Percentiles rank a stretch among this genome's conserved stretches.
phyloP scores from a whole-genome alignment of 2,329 filamentous ascomycete species.

The Curvularia hawaiiensis region DNA sequence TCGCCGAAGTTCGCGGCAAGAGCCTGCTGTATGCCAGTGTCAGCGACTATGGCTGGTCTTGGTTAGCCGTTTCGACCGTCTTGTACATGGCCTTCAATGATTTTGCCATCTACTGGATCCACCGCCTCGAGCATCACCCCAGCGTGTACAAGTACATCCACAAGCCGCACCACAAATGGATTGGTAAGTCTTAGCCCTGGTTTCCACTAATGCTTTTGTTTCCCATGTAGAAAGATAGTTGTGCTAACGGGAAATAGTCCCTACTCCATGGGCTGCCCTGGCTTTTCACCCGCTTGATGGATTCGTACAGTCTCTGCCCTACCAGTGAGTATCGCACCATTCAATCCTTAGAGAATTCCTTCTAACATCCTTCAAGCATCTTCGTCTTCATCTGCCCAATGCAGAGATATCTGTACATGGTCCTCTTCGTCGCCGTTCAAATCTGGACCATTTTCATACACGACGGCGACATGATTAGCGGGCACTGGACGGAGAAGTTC shows the following conservation, averaged over 20 bases:
- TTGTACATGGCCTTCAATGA: constrained; percentile 15
- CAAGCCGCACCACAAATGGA: constrained; percentile 16
- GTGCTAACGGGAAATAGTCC: constrained; percentile 8
- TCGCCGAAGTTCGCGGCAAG: constrained; percentile 11
- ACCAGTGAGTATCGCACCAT: constrained; percentile 6
- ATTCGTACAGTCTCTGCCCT: constrained; percentile 10
- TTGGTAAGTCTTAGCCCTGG: not conserved
- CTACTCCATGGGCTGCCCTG: constrained; percentile 13
- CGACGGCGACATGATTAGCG: constrained; percentile 12
- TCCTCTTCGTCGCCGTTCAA: constrained; percentile 11
- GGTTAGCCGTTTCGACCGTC: constrained; percentile 5
- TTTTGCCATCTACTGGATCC: constrained; percentile 14
- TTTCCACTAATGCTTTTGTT: not conserved
- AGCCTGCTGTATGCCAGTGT: constrained; percentile 8
- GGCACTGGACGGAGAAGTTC: constrained; percentile 13
- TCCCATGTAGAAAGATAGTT: not conserved
- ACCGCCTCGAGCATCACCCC: constrained; percentile 14
- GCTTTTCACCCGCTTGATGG: constrained; percentile 14
- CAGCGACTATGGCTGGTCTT: constrained; percentile 12
- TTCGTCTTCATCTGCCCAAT: constrained; percentile 13
- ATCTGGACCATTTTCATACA: constrained; percentile 16
- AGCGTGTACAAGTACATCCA: constrained; percentile 15
- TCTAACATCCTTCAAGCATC: constrained; percentile 4
- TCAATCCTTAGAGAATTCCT: not conserved
- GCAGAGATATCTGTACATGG: constrained; percentile 15